Evolutionary conservation across 2,329 filamentous ascomycete species (phyloP).

Genomic region (Verruconis gallopava): DNA sequence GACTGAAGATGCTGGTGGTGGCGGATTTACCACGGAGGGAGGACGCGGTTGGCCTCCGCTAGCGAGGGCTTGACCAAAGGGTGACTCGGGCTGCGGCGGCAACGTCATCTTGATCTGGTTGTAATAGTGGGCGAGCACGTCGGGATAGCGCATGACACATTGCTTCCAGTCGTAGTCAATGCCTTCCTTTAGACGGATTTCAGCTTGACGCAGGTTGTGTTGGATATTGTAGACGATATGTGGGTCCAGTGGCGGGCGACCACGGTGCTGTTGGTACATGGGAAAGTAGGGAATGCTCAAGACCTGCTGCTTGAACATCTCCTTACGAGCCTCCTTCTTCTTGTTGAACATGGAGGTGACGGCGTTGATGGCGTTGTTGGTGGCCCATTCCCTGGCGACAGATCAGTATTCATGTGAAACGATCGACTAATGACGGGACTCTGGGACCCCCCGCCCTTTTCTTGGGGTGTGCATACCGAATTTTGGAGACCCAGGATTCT

Average conservation of each 20-base stretch:
- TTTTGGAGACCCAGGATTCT: constrained; percentile 10
- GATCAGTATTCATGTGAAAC: not conserved
- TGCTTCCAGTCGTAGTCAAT: constrained; percentile 11
- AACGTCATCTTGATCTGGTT: constrained; percentile 7
- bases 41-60: constrained; percentile 2
- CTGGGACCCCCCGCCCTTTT: not conserved
- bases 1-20: constrained; percentile 3
- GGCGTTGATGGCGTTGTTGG: constrained; percentile 9
- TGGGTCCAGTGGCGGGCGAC: constrained; percentile 11
- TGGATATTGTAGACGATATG: constrained; percentile 7
- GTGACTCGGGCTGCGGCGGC: constrained; percentile 19
- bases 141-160: constrained; percentile 11
- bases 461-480: constrained; percentile 9
- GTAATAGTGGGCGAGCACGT: constrained; percentile 11
- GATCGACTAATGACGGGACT: not conserved
- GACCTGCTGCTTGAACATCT: constrained; percentile 4
- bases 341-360: constrained; percentile 10
- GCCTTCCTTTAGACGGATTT: constrained; percentile 4
- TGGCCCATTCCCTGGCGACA: constrained; percentile 10
- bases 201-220: constrained; percentile 8
- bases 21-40: not conserved
- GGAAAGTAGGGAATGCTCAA: constrained; percentile 9
- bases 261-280: constrained; percentile 10
- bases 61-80: constrained; percentile 1
- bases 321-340: constrained; percentile 7